Evolutionary conservation across 1,284 basidiomycete genomes (phyloP).

Genomic region (Leccinum subrobustum): DNA sequence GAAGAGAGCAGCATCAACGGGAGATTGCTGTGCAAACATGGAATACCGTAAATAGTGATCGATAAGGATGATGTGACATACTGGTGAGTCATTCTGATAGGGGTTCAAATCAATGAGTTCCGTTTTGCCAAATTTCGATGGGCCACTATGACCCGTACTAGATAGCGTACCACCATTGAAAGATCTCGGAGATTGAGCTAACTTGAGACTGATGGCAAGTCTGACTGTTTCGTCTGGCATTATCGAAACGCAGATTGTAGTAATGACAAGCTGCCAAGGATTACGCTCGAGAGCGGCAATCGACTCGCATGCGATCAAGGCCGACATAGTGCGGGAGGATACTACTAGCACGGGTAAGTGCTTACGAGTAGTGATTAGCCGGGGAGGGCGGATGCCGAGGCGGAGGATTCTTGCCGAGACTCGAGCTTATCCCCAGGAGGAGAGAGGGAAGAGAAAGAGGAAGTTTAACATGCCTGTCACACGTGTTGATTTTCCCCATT

Average conservation of each 20-base stretch:
- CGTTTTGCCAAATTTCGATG: neutral
- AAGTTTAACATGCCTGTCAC: conserved; percentile 20
- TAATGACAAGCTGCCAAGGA: conserved; percentile 1
- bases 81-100: neutral
- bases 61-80: neutral
- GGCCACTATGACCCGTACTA: neutral
- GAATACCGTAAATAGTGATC: neutral
- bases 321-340: conserved; percentile 8
- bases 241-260: neutral
- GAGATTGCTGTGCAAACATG: neutral
- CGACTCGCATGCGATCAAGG: neutral
- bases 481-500: conserved; percentile 29
- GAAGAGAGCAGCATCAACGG: neutral
- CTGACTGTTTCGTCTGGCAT: neutral
- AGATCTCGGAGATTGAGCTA: neutral
- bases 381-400: conserved; percentile 14
- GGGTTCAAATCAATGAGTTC: neutral
- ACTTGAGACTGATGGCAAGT: conserved; percentile 1
- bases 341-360: neutral
- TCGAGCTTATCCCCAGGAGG: conserved; percentile 1
- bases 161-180: neutral
- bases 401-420: neutral
- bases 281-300: neutral
- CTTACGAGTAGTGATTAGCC: conserved; percentile 1
- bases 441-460: conserved; percentile 19